These are phyloP conservation scores for Berberis vulgaris DNA, from an alignment of 164 flowering plant genomes.

Conservation along the genomic window DNA sequence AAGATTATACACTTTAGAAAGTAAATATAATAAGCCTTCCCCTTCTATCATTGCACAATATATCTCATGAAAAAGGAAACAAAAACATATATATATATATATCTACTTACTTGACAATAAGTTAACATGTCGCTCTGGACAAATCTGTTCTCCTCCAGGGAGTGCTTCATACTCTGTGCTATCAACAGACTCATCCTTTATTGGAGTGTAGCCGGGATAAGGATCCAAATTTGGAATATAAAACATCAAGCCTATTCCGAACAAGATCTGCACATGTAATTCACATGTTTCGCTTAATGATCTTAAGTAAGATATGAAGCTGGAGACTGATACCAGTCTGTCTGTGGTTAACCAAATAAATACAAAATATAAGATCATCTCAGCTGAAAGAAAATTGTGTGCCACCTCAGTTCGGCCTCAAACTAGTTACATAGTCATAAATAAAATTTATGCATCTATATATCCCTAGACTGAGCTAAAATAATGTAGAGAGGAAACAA, in stretches of 20 bases:
- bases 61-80: neutral
- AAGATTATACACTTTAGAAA: neutral
- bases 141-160: slow-evolving; percentile 75
- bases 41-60: neutral
- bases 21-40: neutral
- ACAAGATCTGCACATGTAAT: slow-evolving; percentile 43
- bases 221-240: slow-evolving; percentile 81
- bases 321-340: too few relatives aligned
- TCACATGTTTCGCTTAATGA: neutral
- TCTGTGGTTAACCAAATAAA: too few relatives aligned
- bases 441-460: too few relatives aligned
- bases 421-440: too few relatives aligned
- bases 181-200: slow-evolving; percentile 39
- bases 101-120: slow-evolving; percentile 66
- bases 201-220: slow-evolving; percentile 63
- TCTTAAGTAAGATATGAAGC: too few relatives aligned
- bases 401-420: too few relatives aligned
- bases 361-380: too few relatives aligned
- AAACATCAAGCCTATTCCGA: slow-evolving; percentile 59
- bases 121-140: slow-evolving; percentile 85
- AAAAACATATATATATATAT: neutral
- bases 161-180: slow-evolving; percentile 69
- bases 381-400: too few relatives aligned
- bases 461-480: too few relatives aligned
- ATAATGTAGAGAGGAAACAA: slow-evolving; percentile 13